These are phyloP conservation scores for Phyllostachys edulis DNA, from an alignment of 176 grass and related monocot genomes.

Conservation along the genomic window DNA sequence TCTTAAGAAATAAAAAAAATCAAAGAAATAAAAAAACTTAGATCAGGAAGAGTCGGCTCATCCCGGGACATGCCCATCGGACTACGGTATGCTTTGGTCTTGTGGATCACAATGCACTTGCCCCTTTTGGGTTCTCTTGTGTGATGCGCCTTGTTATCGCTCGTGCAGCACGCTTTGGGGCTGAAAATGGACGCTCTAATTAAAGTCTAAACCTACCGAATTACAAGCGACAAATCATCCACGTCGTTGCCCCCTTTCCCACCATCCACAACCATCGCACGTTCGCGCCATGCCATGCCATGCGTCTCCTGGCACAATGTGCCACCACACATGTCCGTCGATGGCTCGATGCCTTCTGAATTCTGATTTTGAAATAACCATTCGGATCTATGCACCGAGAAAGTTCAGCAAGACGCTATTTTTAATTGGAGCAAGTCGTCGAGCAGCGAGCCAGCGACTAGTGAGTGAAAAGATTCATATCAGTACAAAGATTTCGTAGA, in stretches of 20 bases:
- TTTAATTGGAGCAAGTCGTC: not conserved
- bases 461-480: not conserved
- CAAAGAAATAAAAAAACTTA: no score
- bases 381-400: not conserved
- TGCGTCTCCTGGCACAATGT: not conserved
- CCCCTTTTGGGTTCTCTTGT: not conserved
- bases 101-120: not conserved
- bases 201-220: constrained; percentile 21
- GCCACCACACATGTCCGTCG: not conserved
- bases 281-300: not conserved
- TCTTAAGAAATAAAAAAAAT: no score
- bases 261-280: not conserved
- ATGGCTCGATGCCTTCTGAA: not conserved
- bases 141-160: not conserved
- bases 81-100: not conserved
- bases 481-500: not conserved
- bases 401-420: not conserved
- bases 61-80: no score
- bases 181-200: not conserved
- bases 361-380: not conserved
- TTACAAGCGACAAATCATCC: not conserved
- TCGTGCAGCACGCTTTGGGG: not conserved
- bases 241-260: not conserved
- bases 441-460: not conserved
- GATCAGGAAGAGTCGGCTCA: no score